Base-by-base conservation (phyloP, 2,329 filamentous ascomycete genomes). In the Penicillium sp. region DNA sequence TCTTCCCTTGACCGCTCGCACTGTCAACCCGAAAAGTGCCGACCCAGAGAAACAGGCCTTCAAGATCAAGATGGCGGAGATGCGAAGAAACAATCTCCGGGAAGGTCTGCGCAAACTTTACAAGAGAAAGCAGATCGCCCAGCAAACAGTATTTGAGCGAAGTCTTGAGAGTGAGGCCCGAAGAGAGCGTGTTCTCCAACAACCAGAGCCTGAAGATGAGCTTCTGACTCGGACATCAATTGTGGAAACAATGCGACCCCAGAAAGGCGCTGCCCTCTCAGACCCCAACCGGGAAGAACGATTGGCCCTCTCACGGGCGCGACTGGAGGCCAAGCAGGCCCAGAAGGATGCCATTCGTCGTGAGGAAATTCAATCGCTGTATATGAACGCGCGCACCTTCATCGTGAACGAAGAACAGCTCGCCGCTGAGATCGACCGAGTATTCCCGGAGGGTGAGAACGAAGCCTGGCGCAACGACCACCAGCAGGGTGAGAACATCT, bases 341-440 rank as follows among this genome's bases (percentile, higher is more conserved):
- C 70, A 76, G 48, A 85, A 85, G 67, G 77, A 79, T 41, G 79
- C 85, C 52, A 78, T 80, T 48, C 83, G 88, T 46, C 80, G 83
- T 55, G 84, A 93, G 60, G 82, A 86, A 15, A 75, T 99, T 28
- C 90, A 96, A 73, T 85, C 89, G 53, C 81, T 99, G 12, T 99
- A 99, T 75, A 88, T 94, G 76, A 88, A 91, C 63, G 91, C 94
- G 5, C 83, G 88, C 24, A 78, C 84, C 36, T 99, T 97, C 75
- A 96, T 99, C 68, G 86, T 90, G 16, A 86, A 82, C 23, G 91
- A 95, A 70, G 76, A 81, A 46, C 87, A 95, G 70, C 81, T 99
- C 31, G 82, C 88, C 62, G 78, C 79, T 15, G 82, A 85, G 59
- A 86, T 96, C 51, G 87, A 95, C 21, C 75, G 80, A 57, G 79